Percentiles rank a stretch among this genome's conserved stretches.
Evolutionary conservation across 2,329 filamentous ascomycete species (phyloP).

Genomic region (Volutella citrinella): DNA sequence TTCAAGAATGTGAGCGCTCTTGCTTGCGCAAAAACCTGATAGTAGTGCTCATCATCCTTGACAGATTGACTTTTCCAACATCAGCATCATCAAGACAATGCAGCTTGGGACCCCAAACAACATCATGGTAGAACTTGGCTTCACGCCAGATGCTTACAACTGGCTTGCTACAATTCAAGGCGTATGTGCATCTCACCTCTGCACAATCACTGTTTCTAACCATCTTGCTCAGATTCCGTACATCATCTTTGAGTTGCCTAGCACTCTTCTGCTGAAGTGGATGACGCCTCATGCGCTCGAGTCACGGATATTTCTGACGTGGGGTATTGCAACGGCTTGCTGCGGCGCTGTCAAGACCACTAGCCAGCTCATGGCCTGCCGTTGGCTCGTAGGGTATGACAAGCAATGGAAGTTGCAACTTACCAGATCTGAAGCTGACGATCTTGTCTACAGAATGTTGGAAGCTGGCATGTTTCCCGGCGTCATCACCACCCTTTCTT

Average conservation of each 20-base stretch:
- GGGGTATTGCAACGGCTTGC: constrained; percentile 32
- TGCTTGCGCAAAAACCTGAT: no score
- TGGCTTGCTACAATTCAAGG: constrained; percentile 6
- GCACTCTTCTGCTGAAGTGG: constrained; percentile 35
- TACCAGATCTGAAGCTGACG: no score
- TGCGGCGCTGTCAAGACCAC: constrained; percentile 7
- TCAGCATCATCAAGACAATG: constrained; percentile 39
- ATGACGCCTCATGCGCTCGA: constrained; percentile 7
- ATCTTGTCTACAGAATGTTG: no score
- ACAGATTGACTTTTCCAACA: constrained; percentile 40
- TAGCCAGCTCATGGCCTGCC: constrained; percentile 3
- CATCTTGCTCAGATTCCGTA: constrained; percentile 40
- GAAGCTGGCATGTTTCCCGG: constrained; percentile 32
- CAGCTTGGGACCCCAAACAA: constrained; percentile 30
- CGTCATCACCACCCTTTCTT: constrained; percentile 38
- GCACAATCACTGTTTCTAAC: no score
- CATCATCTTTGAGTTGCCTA: constrained; percentile 38
- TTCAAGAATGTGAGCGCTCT: no score
- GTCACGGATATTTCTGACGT: constrained; percentile 16
- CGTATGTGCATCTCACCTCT: constrained; percentile 13
- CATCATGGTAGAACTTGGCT: constrained; percentile 6
- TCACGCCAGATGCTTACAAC: constrained; percentile 9
- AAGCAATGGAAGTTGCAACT: no score
- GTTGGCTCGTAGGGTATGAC: constrained; percentile 24
- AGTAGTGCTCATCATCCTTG: no score